Conservation (phyloP, 441 rosid genomes). For the Bruguiera hainesii region DNA sequence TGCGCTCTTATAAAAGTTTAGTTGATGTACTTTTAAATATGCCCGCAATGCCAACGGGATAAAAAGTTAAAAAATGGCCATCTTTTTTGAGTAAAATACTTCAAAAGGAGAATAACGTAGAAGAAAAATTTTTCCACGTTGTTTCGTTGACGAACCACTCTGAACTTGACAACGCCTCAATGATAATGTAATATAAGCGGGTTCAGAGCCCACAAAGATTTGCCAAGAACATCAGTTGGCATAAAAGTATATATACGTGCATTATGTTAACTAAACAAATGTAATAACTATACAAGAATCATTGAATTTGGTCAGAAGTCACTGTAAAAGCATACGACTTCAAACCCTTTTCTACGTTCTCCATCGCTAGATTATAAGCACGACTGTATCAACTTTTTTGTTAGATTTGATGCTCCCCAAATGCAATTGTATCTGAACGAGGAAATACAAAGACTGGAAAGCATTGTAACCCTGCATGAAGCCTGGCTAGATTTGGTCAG, state of each 20-base stretch:
- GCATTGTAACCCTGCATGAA: no score
- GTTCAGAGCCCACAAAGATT: not conserved
- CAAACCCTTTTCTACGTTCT: not conserved
- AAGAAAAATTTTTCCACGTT: not conserved
- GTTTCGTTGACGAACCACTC: not conserved
- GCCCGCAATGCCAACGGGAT: not conserved
- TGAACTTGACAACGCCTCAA: not conserved
- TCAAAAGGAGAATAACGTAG: conserved; percentile 8
- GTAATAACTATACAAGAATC: not conserved
- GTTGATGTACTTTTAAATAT: not conserved
- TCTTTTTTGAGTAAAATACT: not conserved
- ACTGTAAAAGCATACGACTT: not conserved
- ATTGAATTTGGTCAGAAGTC: not conserved
- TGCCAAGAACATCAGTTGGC: not conserved
- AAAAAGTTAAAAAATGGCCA: not conserved
- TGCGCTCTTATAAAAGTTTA: no score
- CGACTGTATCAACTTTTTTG: not conserved
- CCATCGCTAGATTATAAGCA: not conserved
- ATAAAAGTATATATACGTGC: not conserved
- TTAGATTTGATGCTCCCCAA: not conserved
- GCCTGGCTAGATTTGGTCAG: no score
- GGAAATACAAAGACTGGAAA: no score
- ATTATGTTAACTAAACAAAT: not conserved
- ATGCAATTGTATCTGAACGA: not conserved
- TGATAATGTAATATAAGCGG: not conserved